Evolutionary conservation across 345 rosid species (phyloP), one percentile per base, ranked within the genome.

Genomic region (Acer campestre): DNA sequence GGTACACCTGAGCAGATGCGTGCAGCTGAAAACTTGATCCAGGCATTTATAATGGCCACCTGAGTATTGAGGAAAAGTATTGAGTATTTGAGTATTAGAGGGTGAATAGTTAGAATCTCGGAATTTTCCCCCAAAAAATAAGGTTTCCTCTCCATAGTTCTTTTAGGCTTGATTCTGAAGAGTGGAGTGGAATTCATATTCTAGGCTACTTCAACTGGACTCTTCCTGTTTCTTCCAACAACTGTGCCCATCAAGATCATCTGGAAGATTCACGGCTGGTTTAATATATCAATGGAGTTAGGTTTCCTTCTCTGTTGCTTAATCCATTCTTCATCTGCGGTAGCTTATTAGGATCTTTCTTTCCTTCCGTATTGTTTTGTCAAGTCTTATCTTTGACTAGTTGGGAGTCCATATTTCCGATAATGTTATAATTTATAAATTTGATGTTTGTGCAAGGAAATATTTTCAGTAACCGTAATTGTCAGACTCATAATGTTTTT

Each of bases 21-120:
- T 78, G 82, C 91, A 4, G 99, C 99, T 20, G 97, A 96, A 90
- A 94, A 94, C 84, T 85, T 96, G 90, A 88, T 96, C 83, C 98
- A 89, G 87, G 99, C 99, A 76, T 96, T 96, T 88, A 91, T 96
- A 77, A 89, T 94, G 99, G 86, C 99, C 80, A 84, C 94, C 58
- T 96, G 85, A 88, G 74, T 74, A 74, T 64, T 69, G 64, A 18
- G 74, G 81, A 61, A 44, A 51, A 70, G 66, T 81, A 71, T 27
- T 48, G 73, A n/a, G n/a, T n/a, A n/a, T n/a, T n/a, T 55, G 79
- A 75, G 48, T 67, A 75, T 55, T 67, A 73, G 84, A 82, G 81
- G 87, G 81, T 87, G 88, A 84, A 79, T 68, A 62, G 77, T 79
- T 76, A 88, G 67, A 79, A 66, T 70, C 82, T 80, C 75, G 84